Evolutionary conservation across 352 stramenopile genomes (phyloP).

Genomic region (Globisporangium solare): DNA sequence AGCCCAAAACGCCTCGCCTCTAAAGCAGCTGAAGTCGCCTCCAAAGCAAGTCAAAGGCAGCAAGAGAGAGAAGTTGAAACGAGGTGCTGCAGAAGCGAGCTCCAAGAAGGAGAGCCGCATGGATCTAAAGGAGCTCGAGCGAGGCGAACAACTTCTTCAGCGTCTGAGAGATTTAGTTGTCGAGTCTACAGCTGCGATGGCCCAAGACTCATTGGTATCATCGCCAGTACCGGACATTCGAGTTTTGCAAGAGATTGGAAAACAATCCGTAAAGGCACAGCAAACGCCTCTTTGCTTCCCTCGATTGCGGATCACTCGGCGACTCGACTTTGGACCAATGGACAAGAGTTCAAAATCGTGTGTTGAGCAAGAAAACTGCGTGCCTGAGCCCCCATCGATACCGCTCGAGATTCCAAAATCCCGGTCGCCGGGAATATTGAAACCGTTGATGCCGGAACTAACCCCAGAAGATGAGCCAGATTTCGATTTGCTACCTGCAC

Average conservation of each 20-base stretch:
- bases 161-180: constrained; percentile 26
- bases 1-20: not conserved
- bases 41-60: not conserved
- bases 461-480: constrained; percentile 13
- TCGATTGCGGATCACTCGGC: constrained; percentile 27
- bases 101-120: constrained; percentile 5
- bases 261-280: constrained; percentile 11
- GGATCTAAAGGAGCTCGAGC: constrained; percentile 19
- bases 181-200: constrained; percentile 16
- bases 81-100: not conserved
- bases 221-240: constrained; percentile 17
- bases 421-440: not conserved
- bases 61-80: constrained; percentile 11
- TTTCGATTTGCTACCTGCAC: constrained; percentile 4
- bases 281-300: constrained; percentile 18
- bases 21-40: not conserved
- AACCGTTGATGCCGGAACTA: not conserved
- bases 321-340: constrained; percentile 40
- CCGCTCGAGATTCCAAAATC: not conserved
- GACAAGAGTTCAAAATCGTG: not conserved
- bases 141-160: constrained; percentile 28
- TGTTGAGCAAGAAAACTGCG: constrained; percentile 19
- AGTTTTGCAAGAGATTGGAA: constrained; percentile 6
- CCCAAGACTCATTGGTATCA: constrained; percentile 18
- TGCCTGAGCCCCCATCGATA: constrained; percentile 21